These are phyloP conservation scores for Colletotrichum sp. DNA, from an alignment of 2,329 filamentous ascomycete species.

Conservation along the genomic window DNA sequence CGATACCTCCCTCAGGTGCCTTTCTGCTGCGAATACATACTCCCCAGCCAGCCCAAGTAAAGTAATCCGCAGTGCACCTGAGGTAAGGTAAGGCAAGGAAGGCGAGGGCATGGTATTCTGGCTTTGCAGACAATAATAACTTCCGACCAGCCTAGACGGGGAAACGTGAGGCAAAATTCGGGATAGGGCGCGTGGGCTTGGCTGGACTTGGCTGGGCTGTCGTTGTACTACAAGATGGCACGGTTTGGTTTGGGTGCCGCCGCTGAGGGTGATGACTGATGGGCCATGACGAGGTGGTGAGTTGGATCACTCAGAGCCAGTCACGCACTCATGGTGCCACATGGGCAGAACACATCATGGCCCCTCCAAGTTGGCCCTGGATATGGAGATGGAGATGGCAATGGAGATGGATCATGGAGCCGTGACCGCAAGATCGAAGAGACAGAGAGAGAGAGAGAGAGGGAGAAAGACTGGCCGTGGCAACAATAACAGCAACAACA, in stretches of 20 bases:
- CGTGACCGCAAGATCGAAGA: background rate
- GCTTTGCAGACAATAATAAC: background rate
- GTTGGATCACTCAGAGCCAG: background rate
- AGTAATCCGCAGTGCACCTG: background rate
- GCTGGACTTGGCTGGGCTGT: background rate
- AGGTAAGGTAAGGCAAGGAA: background rate
- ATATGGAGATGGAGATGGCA: background rate
- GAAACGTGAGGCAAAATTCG: background rate
- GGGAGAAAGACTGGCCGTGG: background rate
- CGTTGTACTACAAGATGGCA: background rate
- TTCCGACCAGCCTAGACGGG: background rate
- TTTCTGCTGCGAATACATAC: background rate
- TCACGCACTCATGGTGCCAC: constrained; percentile 10
- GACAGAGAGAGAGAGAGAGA: background rate
- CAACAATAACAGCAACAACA: background rate
- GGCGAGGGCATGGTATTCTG: background rate
- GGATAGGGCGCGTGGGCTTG: background rate
- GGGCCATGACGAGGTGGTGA: background rate
- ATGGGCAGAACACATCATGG: constrained; percentile 6
- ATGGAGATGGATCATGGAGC: background rate
- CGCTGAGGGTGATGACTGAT: background rate
- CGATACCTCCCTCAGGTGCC: background rate
- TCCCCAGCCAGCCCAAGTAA: constrained; percentile 2
- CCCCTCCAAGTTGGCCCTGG: background rate
- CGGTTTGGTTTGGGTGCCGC: background rate